Evolutionary conservation across 176 grass and related monocot species (phyloP), one percentile per base, ranked within the genome.

Genomic region (Bromus sterilis): DNA sequence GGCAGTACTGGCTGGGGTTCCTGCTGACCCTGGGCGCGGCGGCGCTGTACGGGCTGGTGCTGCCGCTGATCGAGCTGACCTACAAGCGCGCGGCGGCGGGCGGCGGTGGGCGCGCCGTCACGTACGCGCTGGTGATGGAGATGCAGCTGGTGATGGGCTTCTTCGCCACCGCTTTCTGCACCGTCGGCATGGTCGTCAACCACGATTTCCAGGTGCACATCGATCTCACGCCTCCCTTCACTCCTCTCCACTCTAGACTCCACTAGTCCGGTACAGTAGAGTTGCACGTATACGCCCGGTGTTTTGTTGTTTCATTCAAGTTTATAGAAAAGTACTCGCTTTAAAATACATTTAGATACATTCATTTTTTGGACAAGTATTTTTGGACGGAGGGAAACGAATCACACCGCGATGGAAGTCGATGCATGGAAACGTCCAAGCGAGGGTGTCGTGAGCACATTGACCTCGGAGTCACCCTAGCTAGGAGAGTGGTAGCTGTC

Each of bases 81-180:
- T 89, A 92, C 74, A 83, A 40, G 87, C 80, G 82, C 32, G 87
- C 86, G 5, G 82, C 75, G 11, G 81, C n/a, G n/a, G n/a, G n/a
- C n/a, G n/a, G 62, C n/a, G 75, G 80, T 25, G 89, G 85, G 21
- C 76, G 84, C 37, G 81, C 59, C 35, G 53, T 94, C 2, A 94
- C 89, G 35, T 94, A 94, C 74, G 81, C 89, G 41, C 81, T 94
- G n/a, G 89, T 94, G 9, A 40, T 94, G 53, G 92, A 94, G 87
- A 83, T 92, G 92, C 92, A 94, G 81, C 84, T 94, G 9, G 81
- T 94, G 0, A 94, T 94, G 84, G 89, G 89, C 0, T 78, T 84
- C 86, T 89, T 92, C 57, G 89, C 89, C 77, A 92, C 92, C 33
- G 49, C 80, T 0, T 49, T 91, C 48, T 88, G 89, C 77, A 84